Evolutionary conservation across 2,329 filamentous ascomycete species (phyloP).

Genomic region (Uncinocarpus reesii): DNA sequence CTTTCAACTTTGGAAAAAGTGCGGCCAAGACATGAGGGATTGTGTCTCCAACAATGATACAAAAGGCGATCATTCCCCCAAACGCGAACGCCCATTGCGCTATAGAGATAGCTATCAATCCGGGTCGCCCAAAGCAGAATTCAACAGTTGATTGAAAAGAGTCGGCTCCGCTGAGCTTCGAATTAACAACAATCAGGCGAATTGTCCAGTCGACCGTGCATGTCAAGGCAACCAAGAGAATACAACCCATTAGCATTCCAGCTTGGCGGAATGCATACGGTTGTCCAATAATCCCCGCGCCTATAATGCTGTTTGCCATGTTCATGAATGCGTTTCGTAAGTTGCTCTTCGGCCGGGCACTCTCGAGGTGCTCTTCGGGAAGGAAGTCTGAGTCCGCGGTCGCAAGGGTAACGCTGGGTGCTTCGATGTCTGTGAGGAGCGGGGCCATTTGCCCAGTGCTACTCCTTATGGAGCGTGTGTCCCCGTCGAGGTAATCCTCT

Average conservation of each 20-base stretch:
- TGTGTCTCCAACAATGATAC: slow-evolving; percentile 91
- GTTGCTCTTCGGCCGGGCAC: slow-evolving; percentile 67
- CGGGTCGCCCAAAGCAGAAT: slow-evolving; percentile 81
- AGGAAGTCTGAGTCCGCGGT: slow-evolving; percentile 46
- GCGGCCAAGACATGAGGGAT: slow-evolving; percentile 83
- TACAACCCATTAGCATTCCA: slow-evolving; percentile 67
- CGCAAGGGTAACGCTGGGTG: slow-evolving; percentile 65
- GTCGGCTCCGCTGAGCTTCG: slow-evolving; percentile 85
- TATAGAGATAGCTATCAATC: slow-evolving; percentile 77
- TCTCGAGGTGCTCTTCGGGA: slow-evolving; percentile 50
- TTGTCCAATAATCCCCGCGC: slow-evolving; percentile 65
- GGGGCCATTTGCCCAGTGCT: slow-evolving; percentile 48
- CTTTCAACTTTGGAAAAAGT: slow-evolving; percentile 63
- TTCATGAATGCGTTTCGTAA: slow-evolving; percentile 93
- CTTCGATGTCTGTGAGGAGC: slow-evolving; percentile 71
- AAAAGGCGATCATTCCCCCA: slow-evolving; percentile 96
- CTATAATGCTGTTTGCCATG: slow-evolving; percentile 98
- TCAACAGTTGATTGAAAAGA: slow-evolving; percentile 95
- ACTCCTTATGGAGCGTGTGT: slow-evolving; percentile 30
- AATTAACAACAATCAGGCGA: slow-evolving; percentile 91
- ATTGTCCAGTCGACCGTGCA: slow-evolving; percentile 95
- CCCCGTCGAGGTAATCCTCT: slow-evolving; percentile 48
- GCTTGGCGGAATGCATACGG: slow-evolving; percentile 94
- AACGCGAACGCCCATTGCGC: slow-evolving; percentile 99
- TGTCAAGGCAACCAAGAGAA: slow-evolving; percentile 69